Evolutionary conservation across 176 grass and related monocot genomes (phyloP).

Genomic region (Thalia dealbata): DNA sequence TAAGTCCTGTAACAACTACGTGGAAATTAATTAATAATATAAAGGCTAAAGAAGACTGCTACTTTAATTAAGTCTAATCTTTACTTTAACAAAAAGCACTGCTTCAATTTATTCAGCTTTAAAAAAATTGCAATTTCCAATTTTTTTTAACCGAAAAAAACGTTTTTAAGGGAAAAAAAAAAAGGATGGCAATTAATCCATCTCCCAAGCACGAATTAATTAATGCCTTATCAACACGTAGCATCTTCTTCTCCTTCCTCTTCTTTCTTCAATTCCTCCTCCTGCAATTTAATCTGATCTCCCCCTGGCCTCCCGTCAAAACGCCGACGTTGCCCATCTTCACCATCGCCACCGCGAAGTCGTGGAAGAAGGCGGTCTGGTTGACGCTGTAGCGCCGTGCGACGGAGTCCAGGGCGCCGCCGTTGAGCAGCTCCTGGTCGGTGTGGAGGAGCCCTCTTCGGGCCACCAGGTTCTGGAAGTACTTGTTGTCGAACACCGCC

Average conservation of each 20-base stretch:
- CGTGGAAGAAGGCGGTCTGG: slow-evolving; percentile 28
- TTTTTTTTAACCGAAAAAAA: no score
- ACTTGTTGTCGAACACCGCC: slow-evolving; percentile 42
- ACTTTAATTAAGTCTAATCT: no score
- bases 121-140: no score
- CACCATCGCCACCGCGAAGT: slow-evolving; percentile 61
- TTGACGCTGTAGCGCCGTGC: slow-evolving; percentile 49
- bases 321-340: slow-evolving; percentile 43
- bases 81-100: no score
- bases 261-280: slow-evolving; percentile 35
- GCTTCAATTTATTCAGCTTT: no score
- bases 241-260: not conserved
- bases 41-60: no score
- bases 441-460: slow-evolving; percentile 59
- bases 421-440: slow-evolving; percentile 76
- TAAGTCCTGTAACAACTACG: no score
- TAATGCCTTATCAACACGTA: not conserved
- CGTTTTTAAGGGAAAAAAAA: no score
- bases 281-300: slow-evolving; percentile 70
- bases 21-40: no score
- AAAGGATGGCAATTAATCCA: no score
- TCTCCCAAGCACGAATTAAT: no score
- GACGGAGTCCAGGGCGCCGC: slow-evolving; percentile 29
- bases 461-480: slow-evolving; percentile 46
- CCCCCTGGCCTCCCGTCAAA: slow-evolving; percentile 35